Evolutionary conservation across 495 filamentous ascomycete genomes (phyloP), one percentile per base, ranked within the genome.

Genomic region (Lasiosphaeria hispida): DNA sequence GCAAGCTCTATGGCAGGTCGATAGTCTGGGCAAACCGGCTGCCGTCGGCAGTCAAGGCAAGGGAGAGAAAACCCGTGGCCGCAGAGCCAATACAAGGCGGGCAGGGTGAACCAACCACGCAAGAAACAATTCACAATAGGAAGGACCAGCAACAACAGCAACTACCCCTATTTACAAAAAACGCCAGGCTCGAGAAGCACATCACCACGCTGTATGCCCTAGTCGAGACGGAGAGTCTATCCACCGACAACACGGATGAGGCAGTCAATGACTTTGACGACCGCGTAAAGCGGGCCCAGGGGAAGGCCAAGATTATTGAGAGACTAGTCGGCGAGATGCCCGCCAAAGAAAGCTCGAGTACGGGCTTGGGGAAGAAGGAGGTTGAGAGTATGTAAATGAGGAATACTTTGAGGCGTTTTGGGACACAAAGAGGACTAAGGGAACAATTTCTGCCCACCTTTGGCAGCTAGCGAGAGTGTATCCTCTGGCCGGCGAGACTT

Each of bases 261-360:
- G 85, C 88, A 5, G 88, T 96, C 15, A 84, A 86, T 19, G 90
- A 93, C 63, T 88, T 92, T 58, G 91, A 97, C 61, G 90, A 94
- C 68, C 79, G 92, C 36, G 61, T 94, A 50, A 91, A 88, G 73
- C 81, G 87, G 60, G 92, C 91, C 9, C 75, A 85, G 51, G 83
- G 85, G n/a, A 93, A 93, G 66, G 79, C 80, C 1, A 93, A 89
- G 69, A 80, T 97, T 47, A 87, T 96, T 43, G 88, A 92, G 72
- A 83, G 83, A 40, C 77, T 87, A 19, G 73, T 88, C 13, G 86
- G 86, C 0, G 88, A 91, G 61, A 68, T 36, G 6, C 23, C 40
- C 14, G 53, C 40, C 2, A 55, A 65, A 10, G 43, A 53, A 23
- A 64, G 36, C 4, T n/a, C 49, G 5, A 34, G 48, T 8, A 14